Evolutionary conservation across 305 asterid species (phyloP), one percentile per base, ranked within the genome.

Genomic region (Fraxinus floribunda): DNA sequence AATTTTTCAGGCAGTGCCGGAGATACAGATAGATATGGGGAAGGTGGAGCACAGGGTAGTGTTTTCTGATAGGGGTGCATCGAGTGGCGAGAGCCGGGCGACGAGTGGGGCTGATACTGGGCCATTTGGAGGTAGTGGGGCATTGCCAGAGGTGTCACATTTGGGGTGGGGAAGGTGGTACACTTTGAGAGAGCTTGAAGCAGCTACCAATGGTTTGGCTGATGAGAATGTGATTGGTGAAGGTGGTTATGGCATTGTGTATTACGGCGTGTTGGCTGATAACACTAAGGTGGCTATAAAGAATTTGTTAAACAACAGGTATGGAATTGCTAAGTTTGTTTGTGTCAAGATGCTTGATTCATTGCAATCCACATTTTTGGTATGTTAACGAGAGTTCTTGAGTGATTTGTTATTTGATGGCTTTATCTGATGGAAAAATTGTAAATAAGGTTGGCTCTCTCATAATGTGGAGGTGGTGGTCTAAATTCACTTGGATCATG

Each of bases 161-260:
- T 82, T 93, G 86, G 97, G 97, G 16, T 93, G 97, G 97, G 97
- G 97, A 80, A 87, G 95, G 70, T 93, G 97, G 97, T 93, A 93
- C 81, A 93, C 95, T 10, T 86, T 93, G 84, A 88, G 97, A 87
- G 97, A 93, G 88, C 97, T 93, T 2, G 97, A 93, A 87, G 95
- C 92, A 0, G 92, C 95, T 11, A 91, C 95, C 2, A 89, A 93
- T 89, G 93, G 95, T 36, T 89, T 93, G 83, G 80, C 93, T 9
- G 94, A 90, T 80, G 97, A 90, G 90, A 93, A 91, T 85, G 97
- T 93, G 81, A 93, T 93, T 3, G 97, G 97, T 60, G 97, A 93
- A 88, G 97, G 97, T 75, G 97, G 97, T 44, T 93, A 93, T 35
- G 95, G 97, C 41, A 93, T 93, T 80, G 97, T 93, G 29, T 93